Percentiles rank a stretch among this genome's conserved stretches.
Evolutionary conservation across 148 eudicot species (phyloP).

Genomic region (Pharnaceum exiguum): DNA sequence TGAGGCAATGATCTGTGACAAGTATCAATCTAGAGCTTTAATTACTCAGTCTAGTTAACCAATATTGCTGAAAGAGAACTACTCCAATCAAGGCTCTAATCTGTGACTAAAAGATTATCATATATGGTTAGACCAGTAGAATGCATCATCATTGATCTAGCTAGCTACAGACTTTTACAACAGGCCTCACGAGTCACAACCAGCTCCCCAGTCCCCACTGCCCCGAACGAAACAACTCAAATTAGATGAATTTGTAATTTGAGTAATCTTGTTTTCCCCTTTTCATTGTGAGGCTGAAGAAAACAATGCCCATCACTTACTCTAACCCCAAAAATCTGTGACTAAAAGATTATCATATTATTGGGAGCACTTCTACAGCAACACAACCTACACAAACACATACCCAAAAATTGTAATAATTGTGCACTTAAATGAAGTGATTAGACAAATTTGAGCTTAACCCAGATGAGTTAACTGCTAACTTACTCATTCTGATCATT

Average conservation of each 20-base stretch:
- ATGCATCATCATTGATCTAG: too few species aligned
- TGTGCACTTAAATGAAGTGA: neutral
- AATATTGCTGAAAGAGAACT: neutral
- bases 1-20: conserved; percentile 9
- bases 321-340: conserved; percentile 4
- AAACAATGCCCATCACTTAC: too few species aligned
- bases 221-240: too few species aligned
- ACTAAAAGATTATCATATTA: neutral
- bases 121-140: too few species aligned
- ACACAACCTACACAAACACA: neutral
- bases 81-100: neutral
- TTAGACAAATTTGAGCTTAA: neutral
- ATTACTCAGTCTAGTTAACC: neutral
- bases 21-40: neutral
- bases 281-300: neutral
- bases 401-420: neutral
- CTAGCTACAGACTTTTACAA: too few species aligned
- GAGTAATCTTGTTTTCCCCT: too few species aligned
- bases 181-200: too few species aligned
- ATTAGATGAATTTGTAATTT: too few species aligned
- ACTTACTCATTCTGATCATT: too few species aligned
- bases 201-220: too few species aligned
- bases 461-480: too few species aligned
- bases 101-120: conserved; percentile 2
- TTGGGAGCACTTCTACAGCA: conserved; percentile 2